Conservation (phyloP, 2,329 filamentous ascomycete species). For the Fusarium kyushuense region DNA sequence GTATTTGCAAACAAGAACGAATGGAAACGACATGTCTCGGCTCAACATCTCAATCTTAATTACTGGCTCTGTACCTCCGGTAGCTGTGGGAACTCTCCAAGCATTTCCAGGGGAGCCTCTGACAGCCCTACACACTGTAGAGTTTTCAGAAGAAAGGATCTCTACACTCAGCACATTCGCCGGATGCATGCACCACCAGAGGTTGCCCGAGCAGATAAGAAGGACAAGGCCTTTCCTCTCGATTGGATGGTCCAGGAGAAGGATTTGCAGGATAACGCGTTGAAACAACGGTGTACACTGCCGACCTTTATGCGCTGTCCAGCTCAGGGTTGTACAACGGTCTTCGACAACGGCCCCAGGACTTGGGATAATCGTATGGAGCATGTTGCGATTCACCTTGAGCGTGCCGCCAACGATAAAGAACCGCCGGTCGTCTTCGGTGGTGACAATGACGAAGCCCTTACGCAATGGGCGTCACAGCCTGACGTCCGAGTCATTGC, state of each 20-base stretch:
- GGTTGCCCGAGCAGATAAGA: slow-evolving; percentile 49
- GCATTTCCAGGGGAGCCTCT: slow-evolving; percentile 27
- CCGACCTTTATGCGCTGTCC: slow-evolving; percentile 73
- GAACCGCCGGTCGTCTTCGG: slow-evolving; percentile 55
- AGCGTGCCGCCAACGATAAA: slow-evolving; percentile 56
- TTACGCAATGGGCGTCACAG: slow-evolving; percentile 57
- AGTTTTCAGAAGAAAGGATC: slow-evolving; percentile 89
- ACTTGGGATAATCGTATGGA: slow-evolving; percentile 89
- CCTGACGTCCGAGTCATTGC: slow-evolving; percentile 55
- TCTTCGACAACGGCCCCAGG: slow-evolving; percentile 69
- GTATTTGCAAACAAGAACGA: slow-evolving; percentile 89
- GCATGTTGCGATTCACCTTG: slow-evolving; percentile 85
- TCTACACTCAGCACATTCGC: slow-evolving; percentile 88
- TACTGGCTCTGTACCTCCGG: slow-evolving; percentile 83
- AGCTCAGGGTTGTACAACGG: slow-evolving; percentile 66
- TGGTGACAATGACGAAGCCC: slow-evolving; percentile 52
- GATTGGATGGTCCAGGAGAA: slow-evolving; percentile 68
- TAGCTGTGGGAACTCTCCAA: slow-evolving; percentile 58
- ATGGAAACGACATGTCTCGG: slow-evolving; percentile 90
- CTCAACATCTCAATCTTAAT: slow-evolving; percentile 80
- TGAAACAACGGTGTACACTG: slow-evolving; percentile 68
- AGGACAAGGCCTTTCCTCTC: slow-evolving; percentile 50
- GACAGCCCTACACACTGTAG: slow-evolving; percentile 64
- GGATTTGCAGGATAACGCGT: slow-evolving; percentile 68
- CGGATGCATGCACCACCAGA: slow-evolving; percentile 78